Evolutionary conservation across 1,139 yeast species (phyloP).

Genomic region (Lodderomyces metapsilosis): DNA sequence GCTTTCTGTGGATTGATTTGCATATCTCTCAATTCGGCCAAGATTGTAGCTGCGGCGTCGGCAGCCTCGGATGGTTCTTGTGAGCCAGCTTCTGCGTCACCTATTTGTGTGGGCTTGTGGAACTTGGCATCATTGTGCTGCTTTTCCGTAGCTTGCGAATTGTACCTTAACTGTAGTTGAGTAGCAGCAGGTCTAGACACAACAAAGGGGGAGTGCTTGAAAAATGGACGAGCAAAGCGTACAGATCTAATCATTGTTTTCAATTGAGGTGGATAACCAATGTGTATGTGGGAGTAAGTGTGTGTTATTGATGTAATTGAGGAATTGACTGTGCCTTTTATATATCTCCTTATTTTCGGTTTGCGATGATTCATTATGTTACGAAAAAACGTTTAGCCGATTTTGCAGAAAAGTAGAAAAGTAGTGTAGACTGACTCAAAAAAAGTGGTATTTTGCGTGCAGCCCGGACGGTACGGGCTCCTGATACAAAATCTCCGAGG

Average conservation of each 20-base stretch:
- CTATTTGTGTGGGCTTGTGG: constrained; percentile 32
- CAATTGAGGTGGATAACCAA: neutral
- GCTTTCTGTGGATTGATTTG: constrained; percentile 50
- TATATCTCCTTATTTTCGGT: too few species aligned
- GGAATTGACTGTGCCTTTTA: too few species aligned
- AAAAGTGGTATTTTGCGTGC: neutral
- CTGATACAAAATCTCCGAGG: too few species aligned
- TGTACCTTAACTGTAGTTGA: neutral
- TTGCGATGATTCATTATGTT: too few species aligned
- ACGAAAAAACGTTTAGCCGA: too few species aligned
- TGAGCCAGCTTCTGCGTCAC: constrained; percentile 28
- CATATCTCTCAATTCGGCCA: constrained; percentile 49
- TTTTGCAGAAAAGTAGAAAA: too few species aligned
- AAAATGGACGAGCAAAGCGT: neutral
- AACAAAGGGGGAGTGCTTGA: neutral
- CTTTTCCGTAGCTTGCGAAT: neutral
- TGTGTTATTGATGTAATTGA: neutral
- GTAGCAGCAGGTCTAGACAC: neutral
- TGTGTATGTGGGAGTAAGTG: neutral
- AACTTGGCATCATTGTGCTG: constrained; percentile 18
- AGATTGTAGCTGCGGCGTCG: constrained; percentile 64
- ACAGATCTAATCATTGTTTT: constrained; percentile 1
- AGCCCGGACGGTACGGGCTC: neutral
- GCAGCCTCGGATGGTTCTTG: constrained; percentile 56
- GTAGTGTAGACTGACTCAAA: neutral